Conservation (phyloP, 306 rosid genomes). For the Potentilla sterilis region DNA sequence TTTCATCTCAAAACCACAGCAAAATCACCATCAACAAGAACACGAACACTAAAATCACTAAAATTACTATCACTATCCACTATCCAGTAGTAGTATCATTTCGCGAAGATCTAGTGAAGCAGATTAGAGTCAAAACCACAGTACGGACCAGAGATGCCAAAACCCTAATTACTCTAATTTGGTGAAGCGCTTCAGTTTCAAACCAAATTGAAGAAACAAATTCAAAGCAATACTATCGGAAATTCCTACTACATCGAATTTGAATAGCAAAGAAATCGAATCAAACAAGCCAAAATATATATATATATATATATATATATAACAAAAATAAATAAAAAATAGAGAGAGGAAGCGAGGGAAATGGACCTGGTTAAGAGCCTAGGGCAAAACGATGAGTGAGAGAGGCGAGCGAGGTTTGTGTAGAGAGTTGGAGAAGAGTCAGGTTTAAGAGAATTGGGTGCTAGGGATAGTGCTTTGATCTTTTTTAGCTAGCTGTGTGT, state of each 20-base stretch:
- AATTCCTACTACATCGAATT: not conserved
- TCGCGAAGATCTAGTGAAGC: not conserved
- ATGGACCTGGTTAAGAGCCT: not conserved
- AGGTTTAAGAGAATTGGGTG: not conserved
- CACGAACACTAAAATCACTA: not conserved
- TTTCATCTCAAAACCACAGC: not conserved
- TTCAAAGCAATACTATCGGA: not conserved
- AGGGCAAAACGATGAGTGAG: not conserved
- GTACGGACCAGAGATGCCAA: slow-evolving; percentile 4
- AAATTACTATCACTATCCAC: not conserved
- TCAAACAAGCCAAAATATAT: not conserved
- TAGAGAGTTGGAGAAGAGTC: not conserved
- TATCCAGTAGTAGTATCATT: not conserved
- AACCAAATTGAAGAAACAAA: not conserved
- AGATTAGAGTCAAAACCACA: not conserved
- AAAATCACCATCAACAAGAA: not conserved
- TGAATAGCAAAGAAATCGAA: not conserved
- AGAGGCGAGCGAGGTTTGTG: too few species aligned
- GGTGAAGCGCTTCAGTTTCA: not conserved
- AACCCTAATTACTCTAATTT: slow-evolving; percentile 20
- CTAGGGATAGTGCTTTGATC: not conserved
- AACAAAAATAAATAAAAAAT: not conserved
- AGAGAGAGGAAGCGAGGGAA: not conserved
- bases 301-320: not conserved
- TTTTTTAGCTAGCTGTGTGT: not conserved